Evolutionary conservation across 2,329 filamentous ascomycete species (phyloP).

Genomic region (Ophiostoma ulmi): DNA sequence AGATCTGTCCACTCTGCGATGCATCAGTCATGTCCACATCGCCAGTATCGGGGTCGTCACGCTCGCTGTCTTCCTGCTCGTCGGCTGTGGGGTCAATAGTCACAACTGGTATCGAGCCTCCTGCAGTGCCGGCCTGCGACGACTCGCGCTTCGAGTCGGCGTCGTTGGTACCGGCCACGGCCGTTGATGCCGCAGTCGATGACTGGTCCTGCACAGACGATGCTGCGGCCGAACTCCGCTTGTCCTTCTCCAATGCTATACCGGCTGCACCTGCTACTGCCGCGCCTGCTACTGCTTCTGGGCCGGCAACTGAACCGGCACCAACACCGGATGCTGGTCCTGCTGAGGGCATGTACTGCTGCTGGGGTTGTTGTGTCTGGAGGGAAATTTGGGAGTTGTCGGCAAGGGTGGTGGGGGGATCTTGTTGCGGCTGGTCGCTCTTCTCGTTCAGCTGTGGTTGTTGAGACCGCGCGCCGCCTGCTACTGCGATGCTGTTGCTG

Average conservation of each 20-base stretch:
- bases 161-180: constrained; percentile 31
- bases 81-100: constrained; percentile 38
- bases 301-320: neutral
- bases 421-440: constrained; percentile 35
- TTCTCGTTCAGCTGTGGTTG: constrained; percentile 47
- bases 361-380: constrained; percentile 23
- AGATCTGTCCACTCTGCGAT: constrained; percentile 38
- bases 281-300: neutral
- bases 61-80: constrained; percentile 37
- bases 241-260: constrained; percentile 39
- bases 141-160: constrained; percentile 42
- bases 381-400: constrained; percentile 22
- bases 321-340: neutral
- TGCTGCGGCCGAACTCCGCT: constrained; percentile 42
- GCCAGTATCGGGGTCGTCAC: neutral
- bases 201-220: constrained; percentile 44
- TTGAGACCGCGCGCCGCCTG: constrained; percentile 33
- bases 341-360: constrained; percentile 27
- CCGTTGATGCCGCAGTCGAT: constrained; percentile 23
- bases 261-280: constrained; percentile 27
- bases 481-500: constrained; percentile 44
- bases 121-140: constrained; percentile 36
- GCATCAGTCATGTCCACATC: constrained; percentile 65
- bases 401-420: neutral
- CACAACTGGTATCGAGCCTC: constrained; percentile 37